phyloP scores from a whole-genome alignment of 176 grass and related monocot genomes.

The Puccinellia tenuiflora region DNA sequence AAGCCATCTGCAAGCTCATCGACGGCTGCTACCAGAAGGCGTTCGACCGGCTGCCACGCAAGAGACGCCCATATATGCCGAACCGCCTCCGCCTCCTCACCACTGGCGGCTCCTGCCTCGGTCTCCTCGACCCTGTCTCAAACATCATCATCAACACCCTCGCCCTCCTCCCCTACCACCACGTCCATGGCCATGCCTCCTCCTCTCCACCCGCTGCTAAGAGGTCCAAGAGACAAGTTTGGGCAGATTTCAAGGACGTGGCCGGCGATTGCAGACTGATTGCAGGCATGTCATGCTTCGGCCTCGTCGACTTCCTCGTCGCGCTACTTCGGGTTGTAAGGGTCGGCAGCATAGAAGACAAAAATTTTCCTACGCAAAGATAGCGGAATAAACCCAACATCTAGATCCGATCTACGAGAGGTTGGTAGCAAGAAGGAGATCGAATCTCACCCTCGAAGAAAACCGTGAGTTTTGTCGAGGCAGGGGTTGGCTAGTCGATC shows the following conservation, averaged over 20 bases:
- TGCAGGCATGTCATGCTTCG: fast-evolving
- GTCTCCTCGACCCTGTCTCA: background rate
- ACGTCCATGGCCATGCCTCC: background rate
- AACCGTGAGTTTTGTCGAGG: no score
- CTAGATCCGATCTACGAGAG: no score
- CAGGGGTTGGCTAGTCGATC: no score
- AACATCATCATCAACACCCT: background rate
- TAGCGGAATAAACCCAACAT: no score
- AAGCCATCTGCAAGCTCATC: background rate
- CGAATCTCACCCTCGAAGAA: no score
- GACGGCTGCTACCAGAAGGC: background rate
- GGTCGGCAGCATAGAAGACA: no score
- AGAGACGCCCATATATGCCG: background rate
- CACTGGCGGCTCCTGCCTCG: background rate
- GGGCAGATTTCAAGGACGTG: no score
- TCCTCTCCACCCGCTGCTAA: background rate
- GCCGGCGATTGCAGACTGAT: no score
- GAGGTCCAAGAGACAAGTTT: no score
- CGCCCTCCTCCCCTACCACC: background rate
- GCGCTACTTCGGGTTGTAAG: background rate
- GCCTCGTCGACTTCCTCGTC: background rate
- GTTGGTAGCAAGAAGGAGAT: no score
- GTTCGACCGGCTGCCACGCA: background rate
- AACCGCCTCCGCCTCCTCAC: background rate
- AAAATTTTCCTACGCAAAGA: no score